Percentiles rank a stretch among this genome's conserved stretches.
Evolutionary conservation across 148 eudicot genomes (phyloP).

Genomic region (Diospyros kaki): DNA sequence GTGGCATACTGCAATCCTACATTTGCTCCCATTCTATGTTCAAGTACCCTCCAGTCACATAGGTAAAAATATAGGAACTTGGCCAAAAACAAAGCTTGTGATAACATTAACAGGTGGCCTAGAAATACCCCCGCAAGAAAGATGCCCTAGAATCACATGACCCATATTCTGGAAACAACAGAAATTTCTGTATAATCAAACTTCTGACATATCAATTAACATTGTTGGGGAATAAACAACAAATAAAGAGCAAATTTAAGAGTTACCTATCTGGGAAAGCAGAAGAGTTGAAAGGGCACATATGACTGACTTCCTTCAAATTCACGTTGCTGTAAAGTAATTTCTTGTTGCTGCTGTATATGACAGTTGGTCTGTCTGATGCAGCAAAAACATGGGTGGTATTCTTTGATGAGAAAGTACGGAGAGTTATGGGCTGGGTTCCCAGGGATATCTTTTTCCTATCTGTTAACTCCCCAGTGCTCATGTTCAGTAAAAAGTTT

Average conservation of each 20-base stretch:
- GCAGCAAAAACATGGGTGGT: slow-evolving; percentile 98
- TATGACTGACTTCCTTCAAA: slow-evolving; percentile 94
- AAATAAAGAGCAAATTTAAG: neutral
- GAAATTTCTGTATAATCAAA: too few relatives aligned
- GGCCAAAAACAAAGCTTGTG: too few relatives aligned
- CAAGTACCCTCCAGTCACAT: too few relatives aligned
- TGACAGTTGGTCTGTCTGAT: slow-evolving; percentile 96
- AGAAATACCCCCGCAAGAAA: too few relatives aligned
- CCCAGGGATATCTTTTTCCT: slow-evolving; percentile 93
- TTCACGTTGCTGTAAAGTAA: slow-evolving; percentile 93
- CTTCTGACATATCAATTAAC: too few relatives aligned
- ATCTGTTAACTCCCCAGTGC: slow-evolving; percentile 72
- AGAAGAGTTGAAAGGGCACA: slow-evolving; percentile 98
- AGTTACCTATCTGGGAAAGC: slow-evolving; percentile 93
- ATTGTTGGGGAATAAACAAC: too few relatives aligned
- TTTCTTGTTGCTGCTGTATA: slow-evolving; percentile 96
- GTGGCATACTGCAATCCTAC: too few relatives aligned
- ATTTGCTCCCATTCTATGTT: too few relatives aligned
- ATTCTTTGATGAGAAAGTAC: slow-evolving; percentile 92
- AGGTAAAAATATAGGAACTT: too few relatives aligned
- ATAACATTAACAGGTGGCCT: too few relatives aligned
- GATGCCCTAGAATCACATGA: too few relatives aligned
- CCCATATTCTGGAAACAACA: too few relatives aligned
- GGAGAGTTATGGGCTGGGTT: slow-evolving; percentile 85
- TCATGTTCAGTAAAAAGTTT: slow-evolving; percentile 75